These are phyloP conservation scores for Rhododendron ferrugineum DNA, from an alignment of 148 eudicot species.

Conservation along the genomic window DNA sequence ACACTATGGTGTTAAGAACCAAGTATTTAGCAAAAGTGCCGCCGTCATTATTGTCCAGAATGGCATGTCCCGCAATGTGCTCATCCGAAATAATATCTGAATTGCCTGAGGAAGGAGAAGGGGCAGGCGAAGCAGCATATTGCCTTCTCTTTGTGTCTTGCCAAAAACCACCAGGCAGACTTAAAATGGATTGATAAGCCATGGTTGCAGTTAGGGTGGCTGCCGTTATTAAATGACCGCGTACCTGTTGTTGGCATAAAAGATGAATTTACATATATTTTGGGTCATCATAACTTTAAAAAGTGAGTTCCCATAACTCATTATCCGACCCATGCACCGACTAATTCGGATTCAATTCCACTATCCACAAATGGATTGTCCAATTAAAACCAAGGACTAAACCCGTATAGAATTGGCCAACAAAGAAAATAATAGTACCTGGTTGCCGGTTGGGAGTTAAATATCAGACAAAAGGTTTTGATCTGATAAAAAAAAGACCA, in stretches of 20 bases:
- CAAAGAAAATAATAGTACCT: no score
- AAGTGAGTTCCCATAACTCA: no score
- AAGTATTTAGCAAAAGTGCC: accelerated
- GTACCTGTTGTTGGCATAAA: not conserved
- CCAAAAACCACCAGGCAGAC: constrained; percentile 9
- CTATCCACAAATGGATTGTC: no score
- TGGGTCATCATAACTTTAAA: no score
- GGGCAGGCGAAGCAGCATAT: not conserved
- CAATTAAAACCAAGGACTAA: no score
- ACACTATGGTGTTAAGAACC: not conserved
- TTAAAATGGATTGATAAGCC: not conserved
- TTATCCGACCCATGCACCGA: no score
- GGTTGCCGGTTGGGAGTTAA: no score
- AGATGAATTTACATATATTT: not conserved
- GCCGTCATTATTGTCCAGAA: not conserved
- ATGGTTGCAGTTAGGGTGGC: not conserved
- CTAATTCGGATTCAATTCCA: no score
- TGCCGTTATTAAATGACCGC: not conserved
- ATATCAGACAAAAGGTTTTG: no score
- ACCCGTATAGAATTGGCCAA: no score
- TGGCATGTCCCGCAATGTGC: not conserved
- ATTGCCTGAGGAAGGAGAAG: not conserved
- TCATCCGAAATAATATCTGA: no score
- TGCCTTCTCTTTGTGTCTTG: not conserved
- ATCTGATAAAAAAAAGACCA: no score